These are phyloP conservation scores for Ogataea populi-albae DNA, from an alignment of 805 yeast species.

Conservation along the genomic window DNA sequence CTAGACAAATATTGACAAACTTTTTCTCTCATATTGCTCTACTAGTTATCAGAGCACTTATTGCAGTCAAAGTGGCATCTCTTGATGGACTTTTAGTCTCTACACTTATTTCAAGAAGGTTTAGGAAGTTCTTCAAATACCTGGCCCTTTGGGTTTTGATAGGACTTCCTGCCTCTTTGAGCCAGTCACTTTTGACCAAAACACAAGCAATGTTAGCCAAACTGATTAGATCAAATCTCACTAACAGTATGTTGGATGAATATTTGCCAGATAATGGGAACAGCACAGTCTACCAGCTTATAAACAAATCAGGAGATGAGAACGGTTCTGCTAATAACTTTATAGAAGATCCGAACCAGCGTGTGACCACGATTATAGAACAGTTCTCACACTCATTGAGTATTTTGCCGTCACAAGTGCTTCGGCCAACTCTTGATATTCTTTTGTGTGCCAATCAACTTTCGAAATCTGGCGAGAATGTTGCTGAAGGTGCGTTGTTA, in stretches of 20 bases:
- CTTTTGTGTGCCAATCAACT: constrained; percentile 77
- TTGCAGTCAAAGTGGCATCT: constrained; percentile 79
- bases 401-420: constrained; percentile 72
- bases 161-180: constrained; percentile 82
- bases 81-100: constrained; percentile 86
- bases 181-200: constrained; percentile 67
- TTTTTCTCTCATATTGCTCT: constrained; percentile 55
- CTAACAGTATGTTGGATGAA: constrained; percentile 59
- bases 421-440: constrained; percentile 81
- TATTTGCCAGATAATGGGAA: constrained; percentile 69
- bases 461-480: constrained; percentile 59
- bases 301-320: constrained; percentile 38
- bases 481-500: constrained; percentile 75
- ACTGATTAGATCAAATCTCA: constrained; percentile 60
- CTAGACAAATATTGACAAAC: constrained; percentile 15
- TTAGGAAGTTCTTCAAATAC: constrained; percentile 59
- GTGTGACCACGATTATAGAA: constrained; percentile 77
- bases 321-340: constrained; percentile 12
- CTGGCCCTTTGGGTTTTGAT: constrained; percentile 75
- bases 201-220: constrained; percentile 57
- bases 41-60: constrained; percentile 62
- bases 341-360: constrained; percentile 75
- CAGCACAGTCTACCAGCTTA: constrained; percentile 71
- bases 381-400: constrained; percentile 71
- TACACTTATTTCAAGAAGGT: constrained; percentile 67